Conservation (phyloP, 75 land plant species). For the Sequoia sempervirens region DNA sequence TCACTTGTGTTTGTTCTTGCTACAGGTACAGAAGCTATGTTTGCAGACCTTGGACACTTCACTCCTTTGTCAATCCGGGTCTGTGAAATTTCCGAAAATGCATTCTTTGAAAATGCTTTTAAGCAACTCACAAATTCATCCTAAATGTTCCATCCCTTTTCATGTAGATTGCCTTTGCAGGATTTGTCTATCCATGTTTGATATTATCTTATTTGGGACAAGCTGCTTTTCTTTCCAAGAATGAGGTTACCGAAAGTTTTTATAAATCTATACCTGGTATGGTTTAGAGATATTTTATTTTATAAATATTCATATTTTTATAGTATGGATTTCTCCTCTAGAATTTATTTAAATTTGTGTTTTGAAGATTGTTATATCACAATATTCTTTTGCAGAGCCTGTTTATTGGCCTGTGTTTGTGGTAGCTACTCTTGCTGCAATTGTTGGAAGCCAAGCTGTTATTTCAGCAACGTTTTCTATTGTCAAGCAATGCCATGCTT, state of each 20-base stretch:
- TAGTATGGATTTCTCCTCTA: neutral
- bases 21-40: slow-evolving; percentile 96
- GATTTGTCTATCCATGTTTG: slow-evolving; percentile 78
- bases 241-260: slow-evolving; percentile 45
- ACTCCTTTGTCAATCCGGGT: slow-evolving; percentile 74
- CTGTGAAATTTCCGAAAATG: slow-evolving; percentile 12
- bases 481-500: slow-evolving; percentile 67
- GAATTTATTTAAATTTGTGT: neutral
- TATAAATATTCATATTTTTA: neutral
- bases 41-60: slow-evolving; percentile 95
- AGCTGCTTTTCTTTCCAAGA: slow-evolving; percentile 79
- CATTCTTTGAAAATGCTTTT: neutral
- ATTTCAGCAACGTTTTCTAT: slow-evolving; percentile 83
- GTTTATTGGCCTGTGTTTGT: slow-evolving; percentile 81
- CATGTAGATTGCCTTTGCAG: slow-evolving; percentile 75
- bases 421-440: slow-evolving; percentile 75
- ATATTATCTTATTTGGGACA: slow-evolving; percentile 89
- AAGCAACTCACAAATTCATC: neutral
- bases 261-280: slow-evolving; percentile 81
- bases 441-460: slow-evolving; percentile 78
- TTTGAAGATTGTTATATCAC: neutral
- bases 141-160: neutral
- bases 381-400: slow-evolving; percentile 33
- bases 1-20: slow-evolving; percentile 3
- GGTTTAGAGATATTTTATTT: slow-evolving; percentile 7